These are phyloP conservation scores for Epithemia pelagica DNA, from an alignment of 108 stramenopile genomes.

Conservation along the genomic window DNA sequence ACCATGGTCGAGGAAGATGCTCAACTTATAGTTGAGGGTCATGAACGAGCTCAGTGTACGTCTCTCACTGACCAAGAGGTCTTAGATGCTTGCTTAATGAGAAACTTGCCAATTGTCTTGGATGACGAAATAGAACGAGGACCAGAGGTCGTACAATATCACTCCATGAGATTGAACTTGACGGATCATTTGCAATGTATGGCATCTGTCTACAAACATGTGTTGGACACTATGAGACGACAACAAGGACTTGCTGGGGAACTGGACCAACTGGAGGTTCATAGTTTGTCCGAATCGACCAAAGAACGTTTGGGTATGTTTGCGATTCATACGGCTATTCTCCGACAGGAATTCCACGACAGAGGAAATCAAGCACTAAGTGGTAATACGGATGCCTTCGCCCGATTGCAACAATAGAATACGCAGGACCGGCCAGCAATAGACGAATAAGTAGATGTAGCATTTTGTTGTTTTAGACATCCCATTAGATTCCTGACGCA, in stretches of 20 bases:
- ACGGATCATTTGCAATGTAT: slow-evolving; percentile 19
- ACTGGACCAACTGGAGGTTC: background rate
- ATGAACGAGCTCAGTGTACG: background rate
- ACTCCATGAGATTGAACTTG: slow-evolving; percentile 7
- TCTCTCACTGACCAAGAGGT: slow-evolving; percentile 15
- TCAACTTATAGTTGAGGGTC: slow-evolving; percentile 6
- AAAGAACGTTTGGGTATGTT: background rate
- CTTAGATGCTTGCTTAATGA: slow-evolving; percentile 19
- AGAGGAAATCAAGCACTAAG: too few species aligned
- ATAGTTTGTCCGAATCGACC: background rate
- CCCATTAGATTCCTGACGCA: too few species aligned
- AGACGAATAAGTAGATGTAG: too few species aligned
- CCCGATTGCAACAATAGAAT: too few species aligned
- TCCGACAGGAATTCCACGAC: too few species aligned
- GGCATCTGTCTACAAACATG: background rate
- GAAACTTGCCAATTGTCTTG: slow-evolving; percentile 14
- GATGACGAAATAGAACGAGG: background rate
- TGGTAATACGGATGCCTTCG: too few species aligned
- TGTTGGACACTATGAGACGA: background rate
- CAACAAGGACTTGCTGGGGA: background rate
- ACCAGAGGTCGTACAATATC: background rate
- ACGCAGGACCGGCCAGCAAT: too few species aligned
- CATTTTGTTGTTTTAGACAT: too few species aligned
- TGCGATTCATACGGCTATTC: background rate
- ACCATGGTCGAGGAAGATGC: slow-evolving; percentile 8